Conservation (phyloP, 306 rosid genomes). For the Malus asiatica region DNA sequence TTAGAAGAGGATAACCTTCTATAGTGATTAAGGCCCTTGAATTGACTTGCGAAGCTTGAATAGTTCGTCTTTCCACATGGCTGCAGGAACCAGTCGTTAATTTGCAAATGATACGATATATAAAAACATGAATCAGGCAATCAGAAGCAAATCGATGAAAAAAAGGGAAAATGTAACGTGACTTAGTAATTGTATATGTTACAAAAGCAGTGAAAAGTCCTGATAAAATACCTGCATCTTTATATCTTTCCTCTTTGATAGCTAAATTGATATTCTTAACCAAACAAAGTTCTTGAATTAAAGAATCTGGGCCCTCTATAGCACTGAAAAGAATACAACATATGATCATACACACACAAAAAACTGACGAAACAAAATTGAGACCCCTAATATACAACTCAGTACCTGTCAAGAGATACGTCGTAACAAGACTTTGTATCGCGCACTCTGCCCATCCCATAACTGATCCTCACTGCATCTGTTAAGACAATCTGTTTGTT, state of each 20-base stretch:
- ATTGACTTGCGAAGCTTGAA: conserved; percentile 54
- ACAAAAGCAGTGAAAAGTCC: background rate
- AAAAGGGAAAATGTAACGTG: background rate
- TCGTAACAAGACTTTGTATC: conserved; percentile 54
- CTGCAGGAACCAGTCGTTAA: conserved; percentile 47
- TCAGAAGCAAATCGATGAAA: background rate
- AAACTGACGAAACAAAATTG: conserved; percentile 6
- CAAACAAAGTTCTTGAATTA: conserved; percentile 69
- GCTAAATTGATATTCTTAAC: conserved; percentile 66
- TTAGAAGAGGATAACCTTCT: conserved; percentile 18
- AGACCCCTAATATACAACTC: conserved; percentile 8
- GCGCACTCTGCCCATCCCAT: conserved; percentile 62
- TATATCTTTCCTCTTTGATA: conserved; percentile 70
- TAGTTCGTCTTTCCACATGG: conserved; percentile 78
- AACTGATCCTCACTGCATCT: conserved; percentile 73
- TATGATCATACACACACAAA: background rate
- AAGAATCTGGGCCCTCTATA: conserved; percentile 67
- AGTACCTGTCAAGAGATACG: conserved; percentile 88
- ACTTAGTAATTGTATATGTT: background rate
- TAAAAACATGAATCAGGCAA: conserved; percentile 7
- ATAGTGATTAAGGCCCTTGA: conserved; percentile 38
- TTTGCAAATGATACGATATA: conserved; percentile 1
- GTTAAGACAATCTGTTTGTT: conserved; percentile 68
- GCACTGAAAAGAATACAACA: conserved; percentile 43
- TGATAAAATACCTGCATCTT: conserved; percentile 62